Percentiles rank a stretch among this genome's conserved stretches.
These are phyloP conservation scores for Arctium lappa DNA, from an alignment of 129 eudicot species.

Conservation along the genomic window DNA sequence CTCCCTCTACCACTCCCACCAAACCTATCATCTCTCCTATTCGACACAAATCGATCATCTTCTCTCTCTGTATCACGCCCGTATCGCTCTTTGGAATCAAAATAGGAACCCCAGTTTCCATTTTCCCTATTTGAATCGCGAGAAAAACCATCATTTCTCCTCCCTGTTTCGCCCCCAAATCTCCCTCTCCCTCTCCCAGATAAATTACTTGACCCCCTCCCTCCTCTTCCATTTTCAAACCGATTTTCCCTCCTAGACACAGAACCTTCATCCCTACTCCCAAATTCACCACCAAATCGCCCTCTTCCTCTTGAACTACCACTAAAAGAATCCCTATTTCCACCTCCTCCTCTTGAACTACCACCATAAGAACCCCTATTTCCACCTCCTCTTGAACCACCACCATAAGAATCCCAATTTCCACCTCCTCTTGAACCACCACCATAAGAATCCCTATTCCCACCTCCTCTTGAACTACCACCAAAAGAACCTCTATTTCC, in stretches of 20 bases:
- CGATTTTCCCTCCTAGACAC: conserved; percentile 22
- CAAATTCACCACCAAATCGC: conserved; percentile 34
- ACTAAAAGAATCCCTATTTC: conserved; percentile 30
- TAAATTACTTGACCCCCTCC: conserved; percentile 13
- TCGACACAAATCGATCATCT: conserved; percentile 23
- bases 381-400: conserved; percentile 30
- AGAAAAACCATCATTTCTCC: conserved; percentile 21
- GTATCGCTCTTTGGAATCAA: conserved; percentile 27
- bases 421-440: conserved; percentile 6
- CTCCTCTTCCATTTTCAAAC: conserved; percentile 14
- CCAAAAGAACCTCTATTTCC: conserved; percentile 22
- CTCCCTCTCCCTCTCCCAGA: conserved; percentile 25
- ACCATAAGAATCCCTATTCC: neutral
- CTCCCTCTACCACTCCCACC: conserved; percentile 32
- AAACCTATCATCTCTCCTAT: conserved; percentile 39
- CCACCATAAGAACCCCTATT: conserved; percentile 33
- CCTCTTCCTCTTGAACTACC: conserved; percentile 33
- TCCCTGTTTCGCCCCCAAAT: conserved; percentile 13
- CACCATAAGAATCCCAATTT: conserved; percentile 29
- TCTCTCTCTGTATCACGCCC: conserved; percentile 23
- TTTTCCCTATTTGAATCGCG: conserved; percentile 28
- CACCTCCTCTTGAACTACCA: conserved; percentile 24
- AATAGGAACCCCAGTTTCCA: conserved; percentile 30
- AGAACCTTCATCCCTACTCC: conserved; percentile 21
- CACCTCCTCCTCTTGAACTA: conserved; percentile 30